Percentiles rank a stretch among this genome's conserved stretches.
Conservation (phyloP, 192 early-diverging fungal genomes). For the Coemansia sp. region DNA sequence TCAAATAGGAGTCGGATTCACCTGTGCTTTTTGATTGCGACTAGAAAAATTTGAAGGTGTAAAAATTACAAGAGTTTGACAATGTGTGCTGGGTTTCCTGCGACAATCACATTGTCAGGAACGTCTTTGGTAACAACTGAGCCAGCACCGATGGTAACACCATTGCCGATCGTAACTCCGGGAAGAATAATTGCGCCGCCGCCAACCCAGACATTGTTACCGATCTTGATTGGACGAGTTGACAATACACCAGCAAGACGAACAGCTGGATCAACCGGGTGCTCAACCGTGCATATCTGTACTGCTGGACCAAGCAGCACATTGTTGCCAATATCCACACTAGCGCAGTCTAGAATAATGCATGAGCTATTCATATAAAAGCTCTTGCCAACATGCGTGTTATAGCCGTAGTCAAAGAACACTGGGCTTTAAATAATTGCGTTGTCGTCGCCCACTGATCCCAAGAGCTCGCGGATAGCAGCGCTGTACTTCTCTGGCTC, state of each 20-base stretch:
- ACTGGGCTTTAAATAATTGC: slow-evolving; percentile 67
- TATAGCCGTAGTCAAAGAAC: slow-evolving; percentile 71
- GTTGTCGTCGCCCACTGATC: slow-evolving; percentile 57
- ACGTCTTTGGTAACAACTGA: slow-evolving; percentile 88
- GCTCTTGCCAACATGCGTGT: slow-evolving; percentile 71
- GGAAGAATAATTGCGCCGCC: slow-evolving; percentile 75
- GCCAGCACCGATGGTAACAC: slow-evolving; percentile 72
- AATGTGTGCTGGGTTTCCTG: slow-evolving; percentile 84
- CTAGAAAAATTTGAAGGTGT: background rate
- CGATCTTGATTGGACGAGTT: slow-evolving; percentile 59
- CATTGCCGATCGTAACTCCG: slow-evolving; percentile 85
- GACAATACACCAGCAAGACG: slow-evolving; percentile 20
- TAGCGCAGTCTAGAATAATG: slow-evolving; percentile 70
- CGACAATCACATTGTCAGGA: slow-evolving; percentile 70
- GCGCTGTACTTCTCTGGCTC: slow-evolving; percentile 23
- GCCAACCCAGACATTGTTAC: slow-evolving; percentile 88
- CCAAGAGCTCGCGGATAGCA: slow-evolving; percentile 56
- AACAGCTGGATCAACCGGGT: slow-evolving; percentile 61
- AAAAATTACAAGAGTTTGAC: slow-evolving; percentile 53
- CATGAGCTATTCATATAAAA: slow-evolving; percentile 79
- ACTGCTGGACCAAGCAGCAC: slow-evolving; percentile 74
- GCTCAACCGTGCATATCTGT: slow-evolving; percentile 69
- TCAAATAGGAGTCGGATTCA: no score
- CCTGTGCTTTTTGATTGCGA: no score
- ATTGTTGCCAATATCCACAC: slow-evolving; percentile 72